Conservation (phyloP, 352 stramenopile species). For the Phytophthora melonis region DNA sequence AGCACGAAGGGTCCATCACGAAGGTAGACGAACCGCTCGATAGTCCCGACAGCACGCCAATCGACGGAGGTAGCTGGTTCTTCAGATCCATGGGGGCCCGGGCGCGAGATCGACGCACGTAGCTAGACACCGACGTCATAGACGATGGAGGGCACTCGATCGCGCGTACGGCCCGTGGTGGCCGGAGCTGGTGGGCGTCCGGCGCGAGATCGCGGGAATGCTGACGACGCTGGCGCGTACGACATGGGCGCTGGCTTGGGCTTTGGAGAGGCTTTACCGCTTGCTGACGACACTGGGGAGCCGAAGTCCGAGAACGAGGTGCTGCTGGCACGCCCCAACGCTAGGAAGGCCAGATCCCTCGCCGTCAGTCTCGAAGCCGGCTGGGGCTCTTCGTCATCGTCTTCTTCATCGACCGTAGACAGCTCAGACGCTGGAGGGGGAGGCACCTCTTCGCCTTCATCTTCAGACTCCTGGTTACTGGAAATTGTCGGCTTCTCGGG, state of each 20-base stretch:
- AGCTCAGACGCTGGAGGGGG: constrained; percentile 29
- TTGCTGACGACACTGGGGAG: constrained; percentile 32
- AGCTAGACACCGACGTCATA: constrained; percentile 29
- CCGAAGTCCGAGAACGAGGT: constrained; percentile 35
- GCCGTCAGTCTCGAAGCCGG: constrained; percentile 31
- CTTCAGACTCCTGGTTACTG: constrained; percentile 20
- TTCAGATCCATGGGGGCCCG: constrained; percentile 59
- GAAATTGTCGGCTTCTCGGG: background rate
- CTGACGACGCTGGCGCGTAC: constrained; percentile 40
- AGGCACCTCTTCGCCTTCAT: constrained; percentile 13
- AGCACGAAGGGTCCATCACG: constrained; percentile 52
- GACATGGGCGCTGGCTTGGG: constrained; percentile 33
- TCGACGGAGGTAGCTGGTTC: constrained; percentile 66
- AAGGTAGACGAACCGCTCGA: constrained; percentile 71
- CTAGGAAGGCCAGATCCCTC: constrained; percentile 42
- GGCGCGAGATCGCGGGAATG: constrained; percentile 33
- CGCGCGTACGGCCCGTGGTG: constrained; percentile 24
- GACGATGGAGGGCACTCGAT: constrained; percentile 13
- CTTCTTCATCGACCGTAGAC: constrained; percentile 34
- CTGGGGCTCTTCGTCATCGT: constrained; percentile 23
- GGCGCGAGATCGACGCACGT: constrained; percentile 52
- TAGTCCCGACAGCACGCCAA: constrained; percentile 66
- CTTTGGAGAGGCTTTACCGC: constrained; percentile 19
- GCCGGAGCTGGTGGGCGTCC: constrained; percentile 33
- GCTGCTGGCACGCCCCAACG: constrained; percentile 36